A percentile compares a stretch with the other conserved stretches of the same genome.
Evolutionary conservation across 208 protist species (phyloP).

Genomic region (Porcisia hertigi): DNA sequence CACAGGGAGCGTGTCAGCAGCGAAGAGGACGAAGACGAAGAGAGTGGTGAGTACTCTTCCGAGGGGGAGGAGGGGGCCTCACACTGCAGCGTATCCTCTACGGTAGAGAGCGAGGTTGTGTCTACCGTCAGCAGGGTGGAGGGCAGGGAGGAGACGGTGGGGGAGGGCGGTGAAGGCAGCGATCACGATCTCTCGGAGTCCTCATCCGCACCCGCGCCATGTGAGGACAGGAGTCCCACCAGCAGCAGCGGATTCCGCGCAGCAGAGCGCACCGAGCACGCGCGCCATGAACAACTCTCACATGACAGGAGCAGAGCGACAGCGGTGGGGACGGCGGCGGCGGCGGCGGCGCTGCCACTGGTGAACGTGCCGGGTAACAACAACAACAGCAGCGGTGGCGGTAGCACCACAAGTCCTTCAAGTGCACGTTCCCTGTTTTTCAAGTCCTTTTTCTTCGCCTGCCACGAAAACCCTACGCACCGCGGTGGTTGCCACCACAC

Average conservation of each 20-base stretch:
- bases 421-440: slow-evolving; percentile 38
- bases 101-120: neutral
- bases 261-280: neutral
- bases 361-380: neutral
- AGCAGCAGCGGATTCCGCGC: neutral
- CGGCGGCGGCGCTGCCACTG: neutral
- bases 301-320: neutral
- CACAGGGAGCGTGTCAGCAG: neutral
- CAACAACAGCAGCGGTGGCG: neutral
- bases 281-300: neutral
- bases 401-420: neutral
- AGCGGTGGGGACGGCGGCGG: neutral
- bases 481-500: slow-evolving; percentile 65
- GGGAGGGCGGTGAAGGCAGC: neutral
- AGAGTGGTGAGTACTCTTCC: slow-evolving; percentile 7
- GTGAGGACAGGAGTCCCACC: neutral
- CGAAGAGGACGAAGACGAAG: slow-evolving; percentile 13
- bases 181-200: neutral
- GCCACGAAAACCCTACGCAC: slow-evolving; percentile 40
- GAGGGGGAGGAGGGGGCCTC: slow-evolving; percentile 21
- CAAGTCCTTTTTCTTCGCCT: slow-evolving; percentile 55
- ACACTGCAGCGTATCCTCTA: neutral
- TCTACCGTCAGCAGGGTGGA: slow-evolving; percentile 2
- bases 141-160: slow-evolving; percentile 3
- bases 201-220: neutral